Evolutionary conservation across 768 basidiomycete genomes (phyloP).

Genomic region (Jaapia argillacea): DNA sequence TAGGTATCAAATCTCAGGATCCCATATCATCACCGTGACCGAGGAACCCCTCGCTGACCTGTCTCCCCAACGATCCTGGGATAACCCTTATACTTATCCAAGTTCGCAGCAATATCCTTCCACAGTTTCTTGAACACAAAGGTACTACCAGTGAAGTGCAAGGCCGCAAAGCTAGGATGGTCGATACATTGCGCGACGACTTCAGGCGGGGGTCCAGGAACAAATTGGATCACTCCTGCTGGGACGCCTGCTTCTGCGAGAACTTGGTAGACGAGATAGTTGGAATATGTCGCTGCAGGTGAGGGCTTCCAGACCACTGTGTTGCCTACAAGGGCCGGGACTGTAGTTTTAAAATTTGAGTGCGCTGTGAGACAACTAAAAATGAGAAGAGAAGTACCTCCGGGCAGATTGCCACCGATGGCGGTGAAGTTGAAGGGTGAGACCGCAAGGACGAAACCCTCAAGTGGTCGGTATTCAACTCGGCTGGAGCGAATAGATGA

Average conservation of each 20-base stretch:
- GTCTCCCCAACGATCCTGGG: constrained; percentile 98
- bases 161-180: constrained; percentile 70
- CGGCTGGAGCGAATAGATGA: constrained; percentile 43
- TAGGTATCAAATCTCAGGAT: constrained; percentile 6
- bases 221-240: constrained; percentile 92
- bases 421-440: constrained; percentile 99
- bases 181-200: constrained; percentile 79
- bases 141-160: constrained; percentile 97
- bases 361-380: no score
- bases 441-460: constrained; percentile 96
- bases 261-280: constrained; percentile 87
- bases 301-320: constrained; percentile 97
- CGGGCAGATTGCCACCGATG: constrained; percentile 92
- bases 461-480: constrained; percentile 92
- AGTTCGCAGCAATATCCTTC: constrained; percentile 87
- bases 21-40: background rate
- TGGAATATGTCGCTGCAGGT: constrained; percentile 89
- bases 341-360: no score
- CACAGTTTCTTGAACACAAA: constrained; percentile 91
- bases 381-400: no score
- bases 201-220: constrained; percentile 80
- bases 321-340: constrained; percentile 94
- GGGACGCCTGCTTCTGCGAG: constrained; percentile 92
- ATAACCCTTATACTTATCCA: constrained; percentile 82
- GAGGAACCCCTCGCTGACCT: constrained; percentile 21